phyloP scores from a whole-genome alignment of 2,329 filamentous ascomycete genomes.

The Colletotrichum navitas region DNA sequence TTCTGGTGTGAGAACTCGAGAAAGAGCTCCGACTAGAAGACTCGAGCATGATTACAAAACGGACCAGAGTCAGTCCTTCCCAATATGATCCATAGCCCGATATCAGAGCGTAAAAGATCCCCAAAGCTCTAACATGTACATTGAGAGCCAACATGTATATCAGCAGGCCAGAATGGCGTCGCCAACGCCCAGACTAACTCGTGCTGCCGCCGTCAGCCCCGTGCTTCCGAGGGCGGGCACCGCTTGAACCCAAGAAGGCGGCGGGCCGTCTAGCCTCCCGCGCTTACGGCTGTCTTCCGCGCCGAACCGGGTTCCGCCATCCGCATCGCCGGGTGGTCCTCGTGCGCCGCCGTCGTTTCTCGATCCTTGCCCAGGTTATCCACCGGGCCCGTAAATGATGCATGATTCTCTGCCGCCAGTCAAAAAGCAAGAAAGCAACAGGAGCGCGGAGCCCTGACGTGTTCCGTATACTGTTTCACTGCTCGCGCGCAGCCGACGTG shows the following conservation, averaged over 20 bases:
- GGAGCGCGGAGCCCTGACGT: background rate
- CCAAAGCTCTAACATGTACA: background rate
- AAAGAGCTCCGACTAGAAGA: background rate
- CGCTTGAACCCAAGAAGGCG: background rate
- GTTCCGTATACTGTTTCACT: background rate
- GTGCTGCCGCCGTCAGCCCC: background rate
- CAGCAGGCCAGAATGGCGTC: background rate
- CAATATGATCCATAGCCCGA: background rate
- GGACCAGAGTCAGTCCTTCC: background rate
- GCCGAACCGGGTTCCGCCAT: background rate
- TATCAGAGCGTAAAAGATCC: background rate
- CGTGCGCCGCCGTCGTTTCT: background rate
- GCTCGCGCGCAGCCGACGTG: background rate
- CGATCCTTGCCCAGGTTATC: background rate
- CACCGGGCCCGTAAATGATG: background rate
- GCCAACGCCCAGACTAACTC: background rate
- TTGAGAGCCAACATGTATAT: background rate
- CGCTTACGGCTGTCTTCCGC: background rate
- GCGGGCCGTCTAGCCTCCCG: background rate
- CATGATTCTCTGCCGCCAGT: background rate
- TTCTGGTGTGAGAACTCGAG: background rate
- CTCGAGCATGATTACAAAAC: background rate
- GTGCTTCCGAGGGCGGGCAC: background rate
- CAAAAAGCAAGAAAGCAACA: background rate
- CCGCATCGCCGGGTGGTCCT: background rate